Evolutionary conservation across 83 land plant genomes (phyloP), one percentile per base, ranked within the genome.

Genomic region (Larix sibirica): DNA sequence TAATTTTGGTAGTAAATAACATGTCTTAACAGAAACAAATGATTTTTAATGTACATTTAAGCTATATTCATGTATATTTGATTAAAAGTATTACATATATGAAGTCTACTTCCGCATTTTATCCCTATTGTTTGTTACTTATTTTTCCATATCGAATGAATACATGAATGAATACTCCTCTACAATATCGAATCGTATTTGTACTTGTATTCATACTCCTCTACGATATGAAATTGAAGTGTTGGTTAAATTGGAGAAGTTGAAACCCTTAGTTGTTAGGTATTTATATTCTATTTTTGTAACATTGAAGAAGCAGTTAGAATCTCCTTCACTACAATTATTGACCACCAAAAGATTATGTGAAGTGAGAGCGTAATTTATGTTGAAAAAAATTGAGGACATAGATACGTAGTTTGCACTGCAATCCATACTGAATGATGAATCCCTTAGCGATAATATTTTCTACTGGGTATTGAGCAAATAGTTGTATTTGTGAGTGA

Each of bases 341-440:
- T 73, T 83, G 36, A 89, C 70, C 36, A 90, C 81, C 12, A 90
- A 54, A 28, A 71, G 68, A 84, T 88, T 92, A 59, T 38, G 47
- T 64, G 38, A 17, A 31, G 86, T 84, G n/a, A 76, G 62, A 6
- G 85, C 89, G 86, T 65, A 90, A 80, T 86, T 88, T 0, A 3
- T 0, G 3, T 83, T 79, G 84, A n/a, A 81, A 83, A 0, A 84
- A 80, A 8, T 54, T 5, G 17, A 75, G 28, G 47, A 54, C 42
- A 0, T 83, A 81, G 58, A 79, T 13, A 3, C 21, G 23, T 9
- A 4, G 1, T 16, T 21, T 44, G 85, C 94, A 92, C 20, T 75
- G 36, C 4, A 86, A 67, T 16, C 82, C 84, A 36, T 87, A 26
- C 4, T 79, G 33, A 79, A 92, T 18, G 67, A 81, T 20, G 77